These are phyloP conservation scores for Trichoderma citrinoviride DNA, from an alignment of 2,329 filamentous ascomycete genomes.

Conservation along the genomic window DNA sequence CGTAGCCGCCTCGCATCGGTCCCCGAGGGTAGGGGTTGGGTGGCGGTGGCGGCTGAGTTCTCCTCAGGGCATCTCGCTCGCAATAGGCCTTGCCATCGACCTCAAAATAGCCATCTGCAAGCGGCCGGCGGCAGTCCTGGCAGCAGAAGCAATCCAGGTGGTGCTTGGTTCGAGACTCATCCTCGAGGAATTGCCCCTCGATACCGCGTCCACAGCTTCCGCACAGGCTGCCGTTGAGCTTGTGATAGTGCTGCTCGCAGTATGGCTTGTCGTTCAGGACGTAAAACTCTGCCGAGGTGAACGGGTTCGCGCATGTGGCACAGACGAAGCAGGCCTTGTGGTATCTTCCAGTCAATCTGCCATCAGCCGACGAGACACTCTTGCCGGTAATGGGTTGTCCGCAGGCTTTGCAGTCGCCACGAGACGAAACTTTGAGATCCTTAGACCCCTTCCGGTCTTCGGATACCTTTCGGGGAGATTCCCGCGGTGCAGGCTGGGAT, in stretches of 20 bases:
- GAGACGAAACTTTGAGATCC: slow-evolving; percentile 46
- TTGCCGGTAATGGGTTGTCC: slow-evolving; percentile 77
- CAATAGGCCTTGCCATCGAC: slow-evolving; percentile 78
- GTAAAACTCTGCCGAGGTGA: slow-evolving; percentile 87
- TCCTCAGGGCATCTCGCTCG: slow-evolving; percentile 75
- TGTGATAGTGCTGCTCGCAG: slow-evolving; percentile 89
- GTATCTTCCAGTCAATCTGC: slow-evolving; percentile 86
- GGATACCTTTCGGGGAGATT: slow-evolving; percentile 5
- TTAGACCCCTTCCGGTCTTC: slow-evolving; percentile 34
- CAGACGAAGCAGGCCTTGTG: slow-evolving; percentile 96
- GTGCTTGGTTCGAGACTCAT: slow-evolving; percentile 73
- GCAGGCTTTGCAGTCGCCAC: slow-evolving; percentile 83
- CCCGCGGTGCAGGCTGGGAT: background rate
- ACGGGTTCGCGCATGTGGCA: slow-evolving; percentile 75
- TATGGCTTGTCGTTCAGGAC: slow-evolving; percentile 84
- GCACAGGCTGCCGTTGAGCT: slow-evolving; percentile 84
- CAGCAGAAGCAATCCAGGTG: slow-evolving; percentile 87
- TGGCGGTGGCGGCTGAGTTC: slow-evolving; percentile 40
- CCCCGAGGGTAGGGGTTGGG: background rate
- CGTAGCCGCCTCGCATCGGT: slow-evolving; percentile 10
- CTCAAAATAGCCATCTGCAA: slow-evolving; percentile 88
- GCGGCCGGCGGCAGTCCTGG: slow-evolving; percentile 67
- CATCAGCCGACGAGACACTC: slow-evolving; percentile 90
- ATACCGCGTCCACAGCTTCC: slow-evolving; percentile 78
- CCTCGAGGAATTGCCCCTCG: slow-evolving; percentile 90